These are phyloP conservation scores for Lactarius akahatsu DNA, from an alignment of 768 basidiomycete species.

Conservation along the genomic window DNA sequence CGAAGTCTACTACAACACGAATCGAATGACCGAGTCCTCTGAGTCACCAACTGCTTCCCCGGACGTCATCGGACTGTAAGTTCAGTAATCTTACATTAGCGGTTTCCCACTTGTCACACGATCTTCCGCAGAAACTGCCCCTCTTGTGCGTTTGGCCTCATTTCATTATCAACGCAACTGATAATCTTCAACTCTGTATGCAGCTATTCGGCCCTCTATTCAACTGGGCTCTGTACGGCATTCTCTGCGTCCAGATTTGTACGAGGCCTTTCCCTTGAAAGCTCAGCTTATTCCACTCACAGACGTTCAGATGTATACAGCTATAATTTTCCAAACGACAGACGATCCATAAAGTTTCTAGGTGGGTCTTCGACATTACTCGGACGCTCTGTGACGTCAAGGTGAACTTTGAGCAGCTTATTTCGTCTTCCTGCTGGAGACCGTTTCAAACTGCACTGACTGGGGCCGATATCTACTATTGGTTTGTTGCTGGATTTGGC, in stretches of 20 bases:
- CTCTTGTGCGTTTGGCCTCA: background rate
- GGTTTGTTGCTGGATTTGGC: background rate
- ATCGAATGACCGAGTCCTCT: background rate
- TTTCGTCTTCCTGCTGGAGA: background rate
- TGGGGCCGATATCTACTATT: background rate
- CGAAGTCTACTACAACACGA: background rate
- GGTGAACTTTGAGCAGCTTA: background rate
- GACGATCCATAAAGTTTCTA: background rate
- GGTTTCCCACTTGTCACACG: background rate
- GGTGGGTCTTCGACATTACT: background rate
- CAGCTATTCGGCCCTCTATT: background rate
- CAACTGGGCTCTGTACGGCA: conserved; percentile 7
- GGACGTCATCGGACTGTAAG: background rate
- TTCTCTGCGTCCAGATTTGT: conserved; percentile 6
- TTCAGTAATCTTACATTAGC: background rate
- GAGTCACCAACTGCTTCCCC: background rate
- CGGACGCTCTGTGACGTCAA: background rate
- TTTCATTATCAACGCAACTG: background rate
- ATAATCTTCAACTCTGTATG: background rate
- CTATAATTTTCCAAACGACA: background rate
- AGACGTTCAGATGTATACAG: background rate
- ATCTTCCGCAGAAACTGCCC: background rate
- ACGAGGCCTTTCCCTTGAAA: background rate
- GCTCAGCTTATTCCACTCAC: background rate
- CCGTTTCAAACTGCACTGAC: background rate